Evolutionary conservation across 1,284 basidiomycete species (phyloP), one percentile per base, ranked within the genome.

Genomic region (Clitocybe nebularis): DNA sequence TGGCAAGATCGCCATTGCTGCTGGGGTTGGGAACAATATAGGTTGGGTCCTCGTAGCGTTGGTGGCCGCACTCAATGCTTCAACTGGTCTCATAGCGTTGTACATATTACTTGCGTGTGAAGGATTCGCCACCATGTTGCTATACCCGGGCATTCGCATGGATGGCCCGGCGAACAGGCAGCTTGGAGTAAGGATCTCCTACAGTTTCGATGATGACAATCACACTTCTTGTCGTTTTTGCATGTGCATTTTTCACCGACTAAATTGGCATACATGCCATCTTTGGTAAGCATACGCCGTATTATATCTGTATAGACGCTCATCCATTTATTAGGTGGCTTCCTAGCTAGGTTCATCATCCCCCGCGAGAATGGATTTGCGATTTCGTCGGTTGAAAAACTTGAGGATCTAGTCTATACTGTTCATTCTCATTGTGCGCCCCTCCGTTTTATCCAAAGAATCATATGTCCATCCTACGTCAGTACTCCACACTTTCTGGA

Each of bases 1-100:
- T 32, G 96, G 95, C 6, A 84, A 94, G 43, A 84, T 96, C 20
- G 92, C 91, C 3, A 78, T 99, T 3, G 89, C 89, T 1, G 95
- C 95, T 0, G 93, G 95, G 35, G 92, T 98, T 1, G 92, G 87
- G 2, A 97, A 96, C 64, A 93, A 87, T 54, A 81, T 88, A 52
- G 67, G 84, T 2, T 88, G 84, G 84, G 71, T 79, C 9, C 65
- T 88, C 14, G 70, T 88, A 8, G 93, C 93, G 0, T 70, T 97
- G 41, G 86, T 88, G 0, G 88, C 96, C 9, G 89, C 92, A 0
- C 80, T 97, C 32, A 95, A 94, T 53, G 87, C 89, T 0, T 72
- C 79, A 3, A 74, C 72, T 0, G 88, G 88, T 1, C 62, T 89
- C 4, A 84, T 79, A 1, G 90, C 91, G 0, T 73, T 97, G 3